Conservation (phyloP, 192 early-diverging fungal species). For the Phlyctochytrium planicorne region DNA sequence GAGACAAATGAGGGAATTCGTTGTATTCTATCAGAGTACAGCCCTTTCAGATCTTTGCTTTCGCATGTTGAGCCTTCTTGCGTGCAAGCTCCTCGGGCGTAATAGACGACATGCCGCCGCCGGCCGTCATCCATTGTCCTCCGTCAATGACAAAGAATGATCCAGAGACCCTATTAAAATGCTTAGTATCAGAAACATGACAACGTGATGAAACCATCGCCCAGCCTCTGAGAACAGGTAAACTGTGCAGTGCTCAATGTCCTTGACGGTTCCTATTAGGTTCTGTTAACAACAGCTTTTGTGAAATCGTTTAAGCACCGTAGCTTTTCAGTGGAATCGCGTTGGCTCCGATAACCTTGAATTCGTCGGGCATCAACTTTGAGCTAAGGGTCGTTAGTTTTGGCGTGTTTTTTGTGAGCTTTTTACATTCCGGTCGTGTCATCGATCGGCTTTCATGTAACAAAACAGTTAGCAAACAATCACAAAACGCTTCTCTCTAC, state of each 20-base stretch:
- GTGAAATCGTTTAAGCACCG: conserved; percentile 16
- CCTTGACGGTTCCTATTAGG: conserved; percentile 47
- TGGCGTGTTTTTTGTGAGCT: background rate
- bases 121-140: conserved; percentile 41
- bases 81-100: background rate
- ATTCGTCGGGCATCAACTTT: conserved; percentile 15
- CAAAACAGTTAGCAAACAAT: no score
- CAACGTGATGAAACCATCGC: conserved; percentile 32
- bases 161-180: conserved; percentile 49
- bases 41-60: no score
- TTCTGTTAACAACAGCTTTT: conserved; percentile 22
- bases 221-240: conserved; percentile 67
- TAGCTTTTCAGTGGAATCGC: conserved; percentile 36
- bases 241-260: conserved; percentile 71
- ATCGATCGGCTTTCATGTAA: no score
- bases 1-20: no score
- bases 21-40: no score
- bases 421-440: conserved; percentile 39
- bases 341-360: background rate
- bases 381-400: conserved; percentile 12
- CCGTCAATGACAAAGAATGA: conserved; percentile 57
- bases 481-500: no score
- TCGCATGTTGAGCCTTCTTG: background rate
- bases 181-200: background rate
- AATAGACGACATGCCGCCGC: background rate